Evolutionary conservation across 305 asterid species (phyloP), one percentile per base, ranked within the genome.

Genomic region (Fraxinus platypoda): DNA sequence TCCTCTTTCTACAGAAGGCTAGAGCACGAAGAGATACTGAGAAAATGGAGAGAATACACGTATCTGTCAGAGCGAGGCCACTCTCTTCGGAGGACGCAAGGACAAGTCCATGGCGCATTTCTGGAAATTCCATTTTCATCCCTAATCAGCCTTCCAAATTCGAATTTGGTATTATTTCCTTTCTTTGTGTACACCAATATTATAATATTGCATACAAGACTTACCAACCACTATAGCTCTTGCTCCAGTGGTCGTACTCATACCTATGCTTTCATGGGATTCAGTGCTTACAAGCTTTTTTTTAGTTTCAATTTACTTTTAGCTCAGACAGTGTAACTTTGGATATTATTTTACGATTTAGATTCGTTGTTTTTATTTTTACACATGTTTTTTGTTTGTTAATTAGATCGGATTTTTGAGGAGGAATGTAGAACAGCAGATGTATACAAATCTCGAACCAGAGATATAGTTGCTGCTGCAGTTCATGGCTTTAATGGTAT

Each of bases 21-120:
- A 3, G 35, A 66, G 74, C 34, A 25, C 8, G 35, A 4, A 19
- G 74, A 25, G 34, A 66, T 75, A 11, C 71, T 70, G 81, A 33
- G 54, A 4, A 5, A 28, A 95, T 95, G 98, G 98, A 95, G 87
- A 91, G 97, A 82, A 95, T 95, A 79, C 97, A 94, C 83, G 97
- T 95, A 1, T 91, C 97, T 0, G 97, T 94, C 33, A 87, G 99
- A 83, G 91, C 98, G 3, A 86, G 97, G 59, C 99, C 99, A 17
- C 93, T 95, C 68, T 88, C 94, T 8, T 75, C 78, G 19, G 98
- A 94, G 72, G 99, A 95, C n/a, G 89, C 94, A 19, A 91, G 84
- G 87, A 72, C 85, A 77, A 91, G 95, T 77, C 98, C 99, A 0
- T 95, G 98, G 99, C 91, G 97, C 74, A 89, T 95, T 77, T 86